A percentile compares a stretch with the other conserved stretches of the same genome.
Evolutionary conservation across 305 asterid species (phyloP).

Genomic region (Ilex paraguariensis): DNA sequence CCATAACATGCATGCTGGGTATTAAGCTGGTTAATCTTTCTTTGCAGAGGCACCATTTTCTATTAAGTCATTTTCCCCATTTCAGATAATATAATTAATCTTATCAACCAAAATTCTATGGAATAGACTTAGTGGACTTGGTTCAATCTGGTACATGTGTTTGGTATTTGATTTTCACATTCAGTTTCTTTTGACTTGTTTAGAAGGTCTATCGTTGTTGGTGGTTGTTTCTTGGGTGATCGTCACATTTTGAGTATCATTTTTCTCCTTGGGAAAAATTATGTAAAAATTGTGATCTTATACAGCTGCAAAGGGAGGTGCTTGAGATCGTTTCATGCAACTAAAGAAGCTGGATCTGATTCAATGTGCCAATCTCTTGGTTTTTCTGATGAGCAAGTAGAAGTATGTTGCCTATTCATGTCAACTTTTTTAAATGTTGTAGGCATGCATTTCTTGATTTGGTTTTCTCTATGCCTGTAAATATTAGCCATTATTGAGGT

Average conservation of each 20-base stretch:
- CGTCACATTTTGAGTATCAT: not conserved
- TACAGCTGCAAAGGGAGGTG: conserved; percentile 87
- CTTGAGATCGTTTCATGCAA: conserved; percentile 86
- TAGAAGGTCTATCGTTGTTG: not conserved
- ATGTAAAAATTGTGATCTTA: conserved; percentile 3
- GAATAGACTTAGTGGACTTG: too few relatives aligned
- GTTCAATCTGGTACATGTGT: not conserved
- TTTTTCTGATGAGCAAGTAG: conserved; percentile 40
- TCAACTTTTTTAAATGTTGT: not conserved
- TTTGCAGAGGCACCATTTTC: too few relatives aligned
- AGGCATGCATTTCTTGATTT: not conserved
- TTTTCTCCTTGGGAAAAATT: not conserved
- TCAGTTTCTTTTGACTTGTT: not conserved
- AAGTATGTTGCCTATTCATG: conserved; percentile 31
- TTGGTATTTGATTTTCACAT: too few relatives aligned
- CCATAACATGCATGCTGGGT: too few relatives aligned
- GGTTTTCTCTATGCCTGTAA: not conserved
- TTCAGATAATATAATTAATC: too few relatives aligned
- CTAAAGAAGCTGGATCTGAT: conserved; percentile 47
- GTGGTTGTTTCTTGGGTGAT: not conserved
- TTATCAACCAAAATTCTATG: too few relatives aligned
- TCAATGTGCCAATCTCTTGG: conserved; percentile 62
- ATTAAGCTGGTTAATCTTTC: too few relatives aligned
- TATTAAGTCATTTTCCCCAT: too few relatives aligned
- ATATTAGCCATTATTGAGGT: conserved; percentile 11